These are phyloP conservation scores for Elasticomyces elasticus DNA, from an alignment of 495 filamentous ascomycete genomes.

Conservation along the genomic window DNA sequence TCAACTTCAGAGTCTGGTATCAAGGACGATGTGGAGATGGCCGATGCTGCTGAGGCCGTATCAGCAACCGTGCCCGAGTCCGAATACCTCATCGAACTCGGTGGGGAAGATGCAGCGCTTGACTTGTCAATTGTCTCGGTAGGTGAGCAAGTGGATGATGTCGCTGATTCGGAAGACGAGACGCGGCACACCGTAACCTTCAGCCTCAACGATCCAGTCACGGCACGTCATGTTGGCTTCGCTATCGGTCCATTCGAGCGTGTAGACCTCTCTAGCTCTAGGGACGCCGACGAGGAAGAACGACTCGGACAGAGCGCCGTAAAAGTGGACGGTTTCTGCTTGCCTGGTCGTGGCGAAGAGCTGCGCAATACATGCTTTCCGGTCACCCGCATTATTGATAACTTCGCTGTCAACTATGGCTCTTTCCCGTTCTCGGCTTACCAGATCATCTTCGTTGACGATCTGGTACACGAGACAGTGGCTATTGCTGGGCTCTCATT, in stretches of 20 bases:
- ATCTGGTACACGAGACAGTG: slow-evolving; percentile 59
- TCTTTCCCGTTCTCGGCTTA: slow-evolving; percentile 80
- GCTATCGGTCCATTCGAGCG: slow-evolving; percentile 90
- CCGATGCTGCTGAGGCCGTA: slow-evolving; percentile 4
- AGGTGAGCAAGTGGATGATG: slow-evolving; percentile 76
- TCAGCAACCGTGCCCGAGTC: neutral
- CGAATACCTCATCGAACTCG: slow-evolving; percentile 32
- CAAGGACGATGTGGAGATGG: slow-evolving; percentile 9
- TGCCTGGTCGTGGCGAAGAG: slow-evolving; percentile 70
- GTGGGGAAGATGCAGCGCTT: slow-evolving; percentile 69
- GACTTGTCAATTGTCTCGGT: slow-evolving; percentile 87
- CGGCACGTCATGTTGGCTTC: slow-evolving; percentile 82
- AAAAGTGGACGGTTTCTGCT: slow-evolving; percentile 78
- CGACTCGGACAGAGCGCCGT: slow-evolving; percentile 74
- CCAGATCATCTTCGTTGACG: slow-evolving; percentile 89
- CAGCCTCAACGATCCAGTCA: slow-evolving; percentile 54
- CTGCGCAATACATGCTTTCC: slow-evolving; percentile 75
- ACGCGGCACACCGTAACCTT: slow-evolving; percentile 80
- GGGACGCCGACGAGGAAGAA: slow-evolving; percentile 83
- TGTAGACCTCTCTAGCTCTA: slow-evolving; percentile 78
- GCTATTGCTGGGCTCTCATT: slow-evolving; percentile 75
- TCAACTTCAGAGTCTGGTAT: neutral
- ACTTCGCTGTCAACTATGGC: slow-evolving; percentile 73
- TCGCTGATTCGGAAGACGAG: slow-evolving; percentile 58
- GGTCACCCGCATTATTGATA: slow-evolving; percentile 68